phyloP scores from a whole-genome alignment of 164 flowering plant species.

The Malania oleifera region DNA sequence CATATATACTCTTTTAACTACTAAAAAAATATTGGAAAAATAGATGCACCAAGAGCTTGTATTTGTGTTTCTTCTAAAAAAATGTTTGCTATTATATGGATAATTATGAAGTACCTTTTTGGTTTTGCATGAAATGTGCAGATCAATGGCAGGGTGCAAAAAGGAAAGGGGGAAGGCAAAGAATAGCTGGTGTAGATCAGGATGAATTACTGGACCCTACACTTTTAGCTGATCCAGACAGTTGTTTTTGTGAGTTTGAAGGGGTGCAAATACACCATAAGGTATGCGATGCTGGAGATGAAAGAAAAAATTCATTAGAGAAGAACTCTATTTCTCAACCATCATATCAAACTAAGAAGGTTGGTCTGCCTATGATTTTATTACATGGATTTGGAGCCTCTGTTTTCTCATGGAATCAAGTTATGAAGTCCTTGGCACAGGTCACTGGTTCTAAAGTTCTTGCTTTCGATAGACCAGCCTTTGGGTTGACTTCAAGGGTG shows the following conservation, averaged over 20 bases:
- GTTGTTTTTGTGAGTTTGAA: slow-evolving; percentile 70
- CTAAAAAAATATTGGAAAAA: no score
- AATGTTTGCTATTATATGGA: no score
- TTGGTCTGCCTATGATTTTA: slow-evolving; percentile 55
- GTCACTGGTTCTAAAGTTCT: slow-evolving; percentile 60
- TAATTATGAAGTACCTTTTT: no score
- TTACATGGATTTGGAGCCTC: slow-evolving; percentile 97
- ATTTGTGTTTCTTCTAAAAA: no score
- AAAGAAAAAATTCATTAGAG: slow-evolving; percentile 13
- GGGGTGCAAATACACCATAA: slow-evolving; percentile 88
- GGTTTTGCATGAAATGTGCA: no score
- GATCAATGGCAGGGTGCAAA: slow-evolving; percentile 31
- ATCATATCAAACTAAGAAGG: slow-evolving; percentile 13
- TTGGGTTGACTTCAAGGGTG: slow-evolving; percentile 85
- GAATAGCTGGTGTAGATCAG: slow-evolving; percentile 82
- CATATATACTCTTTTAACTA: no score
- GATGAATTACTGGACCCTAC: slow-evolving; percentile 72
- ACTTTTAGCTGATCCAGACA: slow-evolving; percentile 79
- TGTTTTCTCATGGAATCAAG: slow-evolving; percentile 77
- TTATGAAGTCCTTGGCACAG: slow-evolving; percentile 67
- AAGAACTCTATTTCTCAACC: slow-evolving; percentile 21
- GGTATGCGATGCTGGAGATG: slow-evolving; percentile 35
- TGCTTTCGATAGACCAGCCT: slow-evolving; percentile 97
- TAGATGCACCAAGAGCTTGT: no score
- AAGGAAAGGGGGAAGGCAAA: slow-evolving; percentile 27